Conservation (phyloP, 2,329 filamentous ascomycete genomes). For the Neofusicoccum parvum region DNA sequence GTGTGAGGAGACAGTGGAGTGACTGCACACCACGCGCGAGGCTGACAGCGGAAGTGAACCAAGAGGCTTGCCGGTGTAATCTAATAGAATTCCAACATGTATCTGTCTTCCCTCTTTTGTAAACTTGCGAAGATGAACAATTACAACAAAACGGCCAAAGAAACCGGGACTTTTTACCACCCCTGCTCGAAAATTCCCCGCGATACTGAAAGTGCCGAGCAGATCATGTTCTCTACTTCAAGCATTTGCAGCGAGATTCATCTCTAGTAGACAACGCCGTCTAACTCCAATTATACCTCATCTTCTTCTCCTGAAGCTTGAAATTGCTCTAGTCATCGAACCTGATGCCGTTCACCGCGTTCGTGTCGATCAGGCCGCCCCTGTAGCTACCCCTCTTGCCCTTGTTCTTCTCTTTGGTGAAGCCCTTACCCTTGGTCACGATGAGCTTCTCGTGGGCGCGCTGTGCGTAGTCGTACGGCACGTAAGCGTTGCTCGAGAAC, state of each 20-base stretch:
- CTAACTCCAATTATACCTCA: not conserved
- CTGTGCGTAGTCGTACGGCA: constrained; percentile 84
- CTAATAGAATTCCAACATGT: not conserved
- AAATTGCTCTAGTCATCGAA: constrained; percentile 74
- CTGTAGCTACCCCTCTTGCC: constrained; percentile 77
- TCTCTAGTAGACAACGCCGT: not conserved
- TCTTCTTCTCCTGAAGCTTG: not conserved
- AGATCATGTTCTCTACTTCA: constrained; percentile 1
- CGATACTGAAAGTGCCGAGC: not conserved
- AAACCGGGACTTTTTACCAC: not conserved
- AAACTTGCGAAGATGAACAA: not conserved
- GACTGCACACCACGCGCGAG: not conserved
- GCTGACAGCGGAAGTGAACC: not conserved
- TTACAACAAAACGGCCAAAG: not conserved
- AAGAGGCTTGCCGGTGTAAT: not conserved
- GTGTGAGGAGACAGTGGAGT: constrained; percentile 15
- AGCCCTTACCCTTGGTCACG: constrained; percentile 91
- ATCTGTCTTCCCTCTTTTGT: not conserved
- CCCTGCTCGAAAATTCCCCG: not conserved
- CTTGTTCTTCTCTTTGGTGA: constrained; percentile 99
- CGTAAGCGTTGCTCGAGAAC: constrained; percentile 78
- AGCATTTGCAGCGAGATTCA: not conserved
- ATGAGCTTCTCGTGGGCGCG: constrained; percentile 85
- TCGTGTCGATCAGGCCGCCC: constrained; percentile 83
- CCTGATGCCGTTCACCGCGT: constrained; percentile 82